Percentiles rank a stretch among this genome's conserved stretches.
phyloP scores from a whole-genome alignment of 192 early-diverging fungal species.

The Mortierella alpina region DNA sequence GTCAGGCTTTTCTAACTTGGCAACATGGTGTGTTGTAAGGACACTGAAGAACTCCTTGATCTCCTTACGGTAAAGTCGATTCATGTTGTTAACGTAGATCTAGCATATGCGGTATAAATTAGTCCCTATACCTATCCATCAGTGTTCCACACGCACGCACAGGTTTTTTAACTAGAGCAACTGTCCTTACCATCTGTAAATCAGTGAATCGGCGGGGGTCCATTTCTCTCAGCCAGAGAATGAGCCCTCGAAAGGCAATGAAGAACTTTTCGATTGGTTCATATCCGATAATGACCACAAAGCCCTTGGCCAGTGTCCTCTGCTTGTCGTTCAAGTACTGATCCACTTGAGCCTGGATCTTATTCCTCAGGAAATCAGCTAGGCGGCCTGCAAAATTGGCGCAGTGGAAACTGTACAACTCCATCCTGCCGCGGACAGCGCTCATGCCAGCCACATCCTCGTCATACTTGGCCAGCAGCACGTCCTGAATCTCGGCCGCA shows the following conservation, averaged over 20 bases:
- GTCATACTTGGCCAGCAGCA: constrained; percentile 68
- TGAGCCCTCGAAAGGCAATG: constrained; percentile 73
- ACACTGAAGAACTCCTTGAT: constrained; percentile 56
- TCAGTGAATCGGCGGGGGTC: constrained; percentile 76
- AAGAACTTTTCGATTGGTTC: constrained; percentile 72
- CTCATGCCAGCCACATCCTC: constrained; percentile 57
- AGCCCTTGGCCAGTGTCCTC: constrained; percentile 53
- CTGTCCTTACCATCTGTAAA: constrained; percentile 67
- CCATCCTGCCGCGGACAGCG: constrained; percentile 69
- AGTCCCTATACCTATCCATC: too few species aligned
- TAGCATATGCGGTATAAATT: neutral
- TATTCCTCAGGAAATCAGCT: constrained; percentile 71
- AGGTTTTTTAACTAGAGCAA: neutral
- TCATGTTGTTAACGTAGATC: constrained; percentile 45
- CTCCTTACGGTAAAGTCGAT: constrained; percentile 55
- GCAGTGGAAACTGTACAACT: constrained; percentile 73
- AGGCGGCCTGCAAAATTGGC: constrained; percentile 72
- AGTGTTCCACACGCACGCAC: neutral
- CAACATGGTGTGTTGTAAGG: constrained; percentile 34
- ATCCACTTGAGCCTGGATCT: constrained; percentile 71
- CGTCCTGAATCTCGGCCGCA: constrained; percentile 75
- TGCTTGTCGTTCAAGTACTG: constrained; percentile 61
- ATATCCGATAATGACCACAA: constrained; percentile 61
- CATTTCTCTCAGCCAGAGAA: constrained; percentile 80
- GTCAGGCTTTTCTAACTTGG: constrained; percentile 54